These are phyloP conservation scores for Takakia lepidozioides DNA, from an alignment of 225 moss, liverwort and hornwort species.

Conservation along the genomic window DNA sequence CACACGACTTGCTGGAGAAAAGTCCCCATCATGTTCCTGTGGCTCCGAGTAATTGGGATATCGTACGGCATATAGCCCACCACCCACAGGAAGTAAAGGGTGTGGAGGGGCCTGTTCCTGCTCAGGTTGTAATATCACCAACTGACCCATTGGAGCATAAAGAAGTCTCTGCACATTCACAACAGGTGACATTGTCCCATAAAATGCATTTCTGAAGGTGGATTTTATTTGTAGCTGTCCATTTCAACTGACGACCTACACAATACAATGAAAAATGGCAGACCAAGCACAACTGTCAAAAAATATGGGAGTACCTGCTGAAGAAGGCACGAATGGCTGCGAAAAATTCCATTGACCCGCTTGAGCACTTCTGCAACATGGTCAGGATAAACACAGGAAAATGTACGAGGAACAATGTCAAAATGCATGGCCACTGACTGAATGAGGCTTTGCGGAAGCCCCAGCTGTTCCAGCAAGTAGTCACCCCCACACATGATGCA, in stretches of 20 bases:
- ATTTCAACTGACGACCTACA: too few relatives aligned
- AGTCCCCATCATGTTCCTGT: slow-evolving; percentile 10
- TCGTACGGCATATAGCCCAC: slow-evolving; percentile 48
- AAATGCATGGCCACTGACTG: slow-evolving; percentile 66
- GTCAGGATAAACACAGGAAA: slow-evolving; percentile 68
- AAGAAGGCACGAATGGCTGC: slow-evolving; percentile 58
- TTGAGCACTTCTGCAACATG: slow-evolving; percentile 64
- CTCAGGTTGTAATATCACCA: slow-evolving; percentile 67
- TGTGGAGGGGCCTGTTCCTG: slow-evolving; percentile 38
- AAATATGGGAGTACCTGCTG: slow-evolving; percentile 39
- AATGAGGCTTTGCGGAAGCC: slow-evolving; percentile 46
- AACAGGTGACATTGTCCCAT: neutral
- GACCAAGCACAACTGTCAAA: too few relatives aligned
- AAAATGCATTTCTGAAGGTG: too few relatives aligned
- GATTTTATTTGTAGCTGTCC: too few relatives aligned
- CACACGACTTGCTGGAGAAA: slow-evolving; percentile 36
- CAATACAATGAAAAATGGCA: too few relatives aligned
- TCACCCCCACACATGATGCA: slow-evolving; percentile 79
- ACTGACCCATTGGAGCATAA: slow-evolving; percentile 64
- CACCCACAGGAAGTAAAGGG: slow-evolving; percentile 62
- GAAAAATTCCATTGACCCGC: slow-evolving; percentile 58
- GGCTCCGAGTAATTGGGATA: slow-evolving; percentile 36
- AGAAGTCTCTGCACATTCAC: slow-evolving; percentile 37
- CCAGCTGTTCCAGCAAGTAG: slow-evolving; percentile 52
- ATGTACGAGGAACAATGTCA: slow-evolving; percentile 66